A percentile compares a stretch with the other conserved stretches of the same genome.
Evolutionary conservation across 495 filamentous ascomycete species (phyloP).

Genomic region (Aspergillus wentii): DNA sequence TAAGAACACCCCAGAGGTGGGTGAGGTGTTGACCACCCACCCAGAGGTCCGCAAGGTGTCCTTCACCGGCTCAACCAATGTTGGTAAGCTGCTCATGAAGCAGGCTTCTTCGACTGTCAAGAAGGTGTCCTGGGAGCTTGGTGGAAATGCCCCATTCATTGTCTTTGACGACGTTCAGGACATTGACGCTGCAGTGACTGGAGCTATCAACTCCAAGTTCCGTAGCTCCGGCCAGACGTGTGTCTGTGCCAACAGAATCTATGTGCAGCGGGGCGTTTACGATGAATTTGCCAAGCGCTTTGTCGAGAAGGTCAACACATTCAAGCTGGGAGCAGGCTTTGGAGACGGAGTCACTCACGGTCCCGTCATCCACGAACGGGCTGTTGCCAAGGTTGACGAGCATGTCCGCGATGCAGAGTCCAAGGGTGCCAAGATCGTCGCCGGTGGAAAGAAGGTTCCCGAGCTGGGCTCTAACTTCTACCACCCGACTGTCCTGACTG

Average conservation of each 20-base stretch:
- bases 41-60: conserved; percentile 76
- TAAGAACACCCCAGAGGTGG: conserved; percentile 68
- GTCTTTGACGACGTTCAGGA: conserved; percentile 85
- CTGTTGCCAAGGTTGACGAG: conserved; percentile 67
- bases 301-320: conserved; percentile 66
- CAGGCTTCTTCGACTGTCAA: conserved; percentile 78
- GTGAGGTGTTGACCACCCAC: conserved; percentile 65
- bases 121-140: conserved; percentile 81
- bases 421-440: conserved; percentile 67
- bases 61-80: conserved; percentile 82
- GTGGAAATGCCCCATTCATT: conserved; percentile 90
- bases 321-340: conserved; percentile 76
- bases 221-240: conserved; percentile 85
- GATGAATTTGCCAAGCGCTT: conserved; percentile 69
- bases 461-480: conserved; percentile 74
- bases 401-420: conserved; percentile 73
- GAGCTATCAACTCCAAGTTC: conserved; percentile 77
- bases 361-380: conserved; percentile 74
- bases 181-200: conserved; percentile 68
- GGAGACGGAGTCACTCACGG: conserved; percentile 69
- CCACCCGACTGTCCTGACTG: conserved; percentile 73
- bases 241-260: conserved; percentile 85
- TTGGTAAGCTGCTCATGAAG: conserved; percentile 86
- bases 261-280: conserved; percentile 74
- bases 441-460: conserved; percentile 64